A percentile compares a stretch with the other conserved stretches of the same genome.
Conservation (phyloP, 1,139 yeast genomes). For the Debaryomyces fabryi region DNA sequence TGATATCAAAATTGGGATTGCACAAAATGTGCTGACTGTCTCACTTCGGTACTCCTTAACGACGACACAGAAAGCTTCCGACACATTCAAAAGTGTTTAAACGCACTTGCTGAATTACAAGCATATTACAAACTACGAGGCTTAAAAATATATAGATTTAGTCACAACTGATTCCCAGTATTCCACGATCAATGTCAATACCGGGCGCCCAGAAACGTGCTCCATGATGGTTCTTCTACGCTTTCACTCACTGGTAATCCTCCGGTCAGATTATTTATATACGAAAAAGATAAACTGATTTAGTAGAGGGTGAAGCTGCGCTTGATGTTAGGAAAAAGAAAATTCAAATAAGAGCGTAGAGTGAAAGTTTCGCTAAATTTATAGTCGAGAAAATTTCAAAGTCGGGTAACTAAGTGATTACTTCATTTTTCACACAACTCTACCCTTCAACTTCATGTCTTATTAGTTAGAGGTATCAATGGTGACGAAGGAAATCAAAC, state of each 20-base stretch:
- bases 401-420: slow-evolving; percentile 9
- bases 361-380: neutral
- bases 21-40: neutral
- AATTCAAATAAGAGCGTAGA: neutral
- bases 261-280: slow-evolving; percentile 18
- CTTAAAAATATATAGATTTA: slow-evolving; percentile 27
- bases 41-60: neutral
- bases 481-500: slow-evolving; percentile 12
- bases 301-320: slow-evolving; percentile 47
- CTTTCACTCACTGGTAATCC: slow-evolving; percentile 35
- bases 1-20: neutral
- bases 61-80: neutral
- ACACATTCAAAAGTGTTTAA: neutral
- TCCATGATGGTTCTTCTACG: slow-evolving; percentile 48
- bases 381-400: neutral
- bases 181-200: slow-evolving; percentile 49
- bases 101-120: neutral
- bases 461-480: neutral
- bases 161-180: slow-evolving; percentile 62
- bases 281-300: slow-evolving; percentile 21
- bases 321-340: slow-evolving; percentile 40
- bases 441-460: neutral
- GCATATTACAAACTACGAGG: neutral
- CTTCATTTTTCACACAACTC: neutral
- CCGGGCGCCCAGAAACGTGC: slow-evolving; percentile 65